A percentile compares a stretch with the other conserved stretches of the same genome.
Evolutionary conservation across 345 rosid species (phyloP).

Genomic region (Erysimum cheiranthoides): DNA sequence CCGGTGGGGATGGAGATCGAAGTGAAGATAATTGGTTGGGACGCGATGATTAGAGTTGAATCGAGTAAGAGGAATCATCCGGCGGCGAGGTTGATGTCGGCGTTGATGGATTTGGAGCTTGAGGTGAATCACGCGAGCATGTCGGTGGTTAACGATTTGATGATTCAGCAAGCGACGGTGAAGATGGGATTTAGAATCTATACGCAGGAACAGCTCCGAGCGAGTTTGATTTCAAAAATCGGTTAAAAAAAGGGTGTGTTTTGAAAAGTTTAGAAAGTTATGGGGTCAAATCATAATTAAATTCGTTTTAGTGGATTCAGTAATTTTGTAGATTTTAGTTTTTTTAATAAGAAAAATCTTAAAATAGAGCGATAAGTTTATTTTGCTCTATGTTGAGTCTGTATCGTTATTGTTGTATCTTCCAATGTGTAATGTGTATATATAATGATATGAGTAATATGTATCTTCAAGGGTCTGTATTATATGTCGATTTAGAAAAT

Average conservation of each 20-base stretch:
- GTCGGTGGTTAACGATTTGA: slow-evolving; percentile 90
- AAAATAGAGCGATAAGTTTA: slow-evolving; percentile 29
- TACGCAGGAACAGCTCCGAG: slow-evolving; percentile 84
- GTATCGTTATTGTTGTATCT: background rate
- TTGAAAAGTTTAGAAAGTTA: background rate
- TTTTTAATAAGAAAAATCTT: background rate
- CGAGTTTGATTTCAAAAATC: slow-evolving; percentile 67
- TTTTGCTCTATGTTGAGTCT: background rate
- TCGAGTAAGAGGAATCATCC: slow-evolving; percentile 87
- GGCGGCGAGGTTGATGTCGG: slow-evolving; percentile 91
- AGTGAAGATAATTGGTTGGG: slow-evolving; percentile 89
- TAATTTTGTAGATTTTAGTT: slow-evolving; percentile 43
- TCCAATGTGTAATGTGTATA: slow-evolving; percentile 24
- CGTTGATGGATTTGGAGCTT: slow-evolving; percentile 84
- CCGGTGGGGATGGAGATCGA: slow-evolving; percentile 78
- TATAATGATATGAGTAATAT: slow-evolving; percentile 16
- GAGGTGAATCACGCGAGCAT: slow-evolving; percentile 96
- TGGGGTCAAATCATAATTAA: slow-evolving; percentile 34
- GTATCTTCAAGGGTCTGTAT: no score
- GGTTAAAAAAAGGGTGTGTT: slow-evolving; percentile 42
- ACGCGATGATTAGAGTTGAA: slow-evolving; percentile 89
- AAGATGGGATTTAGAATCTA: slow-evolving; percentile 86
- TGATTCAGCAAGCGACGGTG: slow-evolving; percentile 98
- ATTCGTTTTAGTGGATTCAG: slow-evolving; percentile 20
- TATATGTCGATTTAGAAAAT: no score